Percentiles rank a stretch among this genome's conserved stretches.
Conservation (phyloP, 2,329 filamentous ascomycete genomes). For the Penicillium verrucosum region DNA sequence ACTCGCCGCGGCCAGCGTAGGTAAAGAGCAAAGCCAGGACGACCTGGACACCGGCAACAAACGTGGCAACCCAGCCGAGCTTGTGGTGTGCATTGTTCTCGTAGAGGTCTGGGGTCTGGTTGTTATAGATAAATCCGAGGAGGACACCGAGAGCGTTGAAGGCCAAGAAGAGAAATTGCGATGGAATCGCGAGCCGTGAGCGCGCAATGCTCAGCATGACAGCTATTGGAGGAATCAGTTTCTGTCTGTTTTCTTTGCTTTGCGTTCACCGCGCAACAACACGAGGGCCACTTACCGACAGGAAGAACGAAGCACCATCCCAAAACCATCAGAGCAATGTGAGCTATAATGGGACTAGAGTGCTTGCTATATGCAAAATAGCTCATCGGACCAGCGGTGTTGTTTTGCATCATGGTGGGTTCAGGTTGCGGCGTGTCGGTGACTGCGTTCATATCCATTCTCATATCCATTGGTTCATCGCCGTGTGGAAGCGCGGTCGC, state of each 20-base stretch:
- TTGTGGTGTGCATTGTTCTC: constrained; percentile 84
- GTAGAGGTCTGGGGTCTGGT: constrained; percentile 79
- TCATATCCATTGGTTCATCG: constrained; percentile 31
- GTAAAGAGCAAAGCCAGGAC: constrained; percentile 64
- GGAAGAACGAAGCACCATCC: constrained; percentile 73
- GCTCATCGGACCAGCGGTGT: constrained; percentile 37
- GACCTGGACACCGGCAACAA: constrained; percentile 67
- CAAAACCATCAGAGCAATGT: constrained; percentile 67
- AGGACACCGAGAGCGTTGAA: constrained; percentile 64
- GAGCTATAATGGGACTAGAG: constrained; percentile 57
- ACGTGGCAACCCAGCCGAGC: constrained; percentile 79
- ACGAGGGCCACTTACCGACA: constrained; percentile 53
- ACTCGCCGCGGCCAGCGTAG: constrained; percentile 51
- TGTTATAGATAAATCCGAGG: constrained; percentile 69
- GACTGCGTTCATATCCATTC: constrained; percentile 20
- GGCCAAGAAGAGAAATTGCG: constrained; percentile 66
- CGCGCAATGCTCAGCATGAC: constrained; percentile 82
- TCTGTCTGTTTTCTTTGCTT: neutral
- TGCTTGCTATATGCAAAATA: constrained; percentile 45
- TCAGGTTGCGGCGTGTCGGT: constrained; percentile 14
- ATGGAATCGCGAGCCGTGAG: constrained; percentile 68
- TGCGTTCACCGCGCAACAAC: neutral
- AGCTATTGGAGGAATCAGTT: constrained; percentile 47
- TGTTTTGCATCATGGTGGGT: constrained; percentile 13
- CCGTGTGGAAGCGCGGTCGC: constrained; percentile 35